Conservation (phyloP, 2,329 filamentous ascomycete genomes). For the Periconia macrospinosa region DNA sequence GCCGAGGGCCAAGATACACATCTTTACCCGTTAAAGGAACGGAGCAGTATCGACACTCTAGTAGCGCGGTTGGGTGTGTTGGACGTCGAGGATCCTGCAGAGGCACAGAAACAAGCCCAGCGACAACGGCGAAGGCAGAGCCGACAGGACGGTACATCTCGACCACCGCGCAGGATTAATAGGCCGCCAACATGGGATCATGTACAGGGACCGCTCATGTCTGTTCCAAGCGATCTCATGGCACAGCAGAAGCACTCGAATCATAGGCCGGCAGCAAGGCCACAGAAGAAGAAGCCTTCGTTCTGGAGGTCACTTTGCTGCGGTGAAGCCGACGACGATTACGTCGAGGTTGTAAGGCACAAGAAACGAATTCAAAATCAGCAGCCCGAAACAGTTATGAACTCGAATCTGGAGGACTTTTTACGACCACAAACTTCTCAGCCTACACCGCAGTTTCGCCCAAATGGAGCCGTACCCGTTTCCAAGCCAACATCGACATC, state of each 20-base stretch:
- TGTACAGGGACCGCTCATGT: slow-evolving; percentile 50
- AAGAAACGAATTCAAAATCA: slow-evolving; percentile 32
- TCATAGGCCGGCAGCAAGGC: slow-evolving; percentile 19
- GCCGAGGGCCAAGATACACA: slow-evolving; percentile 38
- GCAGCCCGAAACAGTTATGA: slow-evolving; percentile 3
- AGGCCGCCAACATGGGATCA: slow-evolving; percentile 49
- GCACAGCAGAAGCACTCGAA: slow-evolving; percentile 23
- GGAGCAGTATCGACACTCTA: slow-evolving; percentile 84
- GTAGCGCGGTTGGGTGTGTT: slow-evolving; percentile 76
- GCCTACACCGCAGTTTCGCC: slow-evolving; percentile 2
- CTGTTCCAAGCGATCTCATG: slow-evolving; percentile 45
- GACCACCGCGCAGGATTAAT: slow-evolving; percentile 29
- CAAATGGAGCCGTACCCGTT: slow-evolving; percentile 4
- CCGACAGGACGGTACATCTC: slow-evolving; percentile 16
- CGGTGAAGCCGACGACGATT: slow-evolving; percentile 39
- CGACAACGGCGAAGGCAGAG: slow-evolving; percentile 33
- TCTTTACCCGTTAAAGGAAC: slow-evolving; percentile 61
- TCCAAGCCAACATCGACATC: slow-evolving; percentile 7
- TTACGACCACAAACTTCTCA: slow-evolving; percentile 12
- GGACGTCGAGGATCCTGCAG: slow-evolving; percentile 56
- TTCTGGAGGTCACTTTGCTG: slow-evolving; percentile 52
- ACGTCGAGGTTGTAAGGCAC: slow-evolving; percentile 48
- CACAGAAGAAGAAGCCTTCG: slow-evolving; percentile 27
- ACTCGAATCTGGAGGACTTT: slow-evolving; percentile 12
- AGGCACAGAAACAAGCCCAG: slow-evolving; percentile 31